Evolutionary conservation across 2,329 filamentous ascomycete species (phyloP), one percentile per base, ranked within the genome.

Genomic region (Talaromyces verruculosus): DNA sequence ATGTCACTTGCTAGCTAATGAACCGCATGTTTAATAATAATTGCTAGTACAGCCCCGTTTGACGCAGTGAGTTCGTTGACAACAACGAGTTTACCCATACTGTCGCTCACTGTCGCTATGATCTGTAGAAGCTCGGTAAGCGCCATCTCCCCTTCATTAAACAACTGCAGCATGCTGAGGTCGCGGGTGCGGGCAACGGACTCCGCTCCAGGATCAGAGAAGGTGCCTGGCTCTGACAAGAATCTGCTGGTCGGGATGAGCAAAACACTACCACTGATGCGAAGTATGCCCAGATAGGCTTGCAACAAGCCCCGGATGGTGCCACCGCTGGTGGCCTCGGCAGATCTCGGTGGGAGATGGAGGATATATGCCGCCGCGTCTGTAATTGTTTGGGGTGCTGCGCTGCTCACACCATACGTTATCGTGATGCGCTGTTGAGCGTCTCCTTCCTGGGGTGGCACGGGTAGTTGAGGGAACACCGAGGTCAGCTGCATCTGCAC

Each of bases 61-160:
- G 17, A 19, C 17, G 41, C 41, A n/a, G 6, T 8, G 41, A 45
- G 41, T 45, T 45, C n/a, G 17, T 45, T 45, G 7, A 17, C n/a
- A 8, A 45, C 41, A 45, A 22, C n/a, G 17, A 45, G n/a, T 10
- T 45, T 45, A 6, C 41, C 41, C 41, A 22, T 19, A 10, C n/a
- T 45, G 17, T 45, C 41, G 6, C n/a, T 45, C 17, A 45, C 41
- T 10, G n/a, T 45, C 1, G 5, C 17, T 45, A 45, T 45, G n/a
- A 45, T 19, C 41, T 45, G 17, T n/a, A 45, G 37, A 45, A 43
- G 43, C 15, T 61, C 59, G 1, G 25, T 37, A 37, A 61, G 33
- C 47, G 43, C 59, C 59, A 61, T 61, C 22, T 61, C 59, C 15
- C 22, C 28, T 37, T 61, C 59, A 37, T 61, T 61, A 22, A 39